Conservation (phyloP, 352 stramenopile genomes). For the Globisporangium cederbergense region DNA sequence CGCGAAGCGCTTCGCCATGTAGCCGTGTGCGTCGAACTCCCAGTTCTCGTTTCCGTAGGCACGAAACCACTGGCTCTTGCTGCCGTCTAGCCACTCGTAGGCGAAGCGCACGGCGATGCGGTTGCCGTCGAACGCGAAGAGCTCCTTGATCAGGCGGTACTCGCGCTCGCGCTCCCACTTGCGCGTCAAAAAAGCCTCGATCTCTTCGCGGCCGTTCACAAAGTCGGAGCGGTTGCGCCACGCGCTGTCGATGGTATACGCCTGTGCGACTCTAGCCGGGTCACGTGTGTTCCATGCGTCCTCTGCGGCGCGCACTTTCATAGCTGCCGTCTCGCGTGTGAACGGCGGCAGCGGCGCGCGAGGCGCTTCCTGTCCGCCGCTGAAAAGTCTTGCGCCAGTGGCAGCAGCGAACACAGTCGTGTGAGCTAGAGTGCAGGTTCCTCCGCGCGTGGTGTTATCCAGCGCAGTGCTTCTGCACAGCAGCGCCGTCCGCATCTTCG, state of each 20-base stretch:
- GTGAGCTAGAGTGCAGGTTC: background rate
- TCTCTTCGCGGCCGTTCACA: constrained; percentile 64
- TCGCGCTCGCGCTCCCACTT: constrained; percentile 79
- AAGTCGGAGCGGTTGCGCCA: constrained; percentile 88
- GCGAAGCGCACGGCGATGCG: constrained; percentile 88
- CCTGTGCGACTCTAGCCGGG: constrained; percentile 62
- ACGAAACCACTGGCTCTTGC: constrained; percentile 66
- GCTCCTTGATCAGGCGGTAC: constrained; percentile 89
- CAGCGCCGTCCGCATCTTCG: background rate
- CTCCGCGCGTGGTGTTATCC: no score
- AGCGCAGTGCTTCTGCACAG: background rate
- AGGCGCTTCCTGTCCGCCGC: constrained; percentile 5
- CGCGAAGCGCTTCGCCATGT: constrained; percentile 84
- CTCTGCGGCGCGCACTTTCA: constrained; percentile 85
- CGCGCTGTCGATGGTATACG: constrained; percentile 75
- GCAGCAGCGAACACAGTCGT: background rate
- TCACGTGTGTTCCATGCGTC: constrained; percentile 89
- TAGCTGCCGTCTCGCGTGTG: constrained; percentile 58
- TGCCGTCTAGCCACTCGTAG: constrained; percentile 75
- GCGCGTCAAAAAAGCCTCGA: constrained; percentile 66
- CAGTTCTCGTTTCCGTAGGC: constrained; percentile 90
- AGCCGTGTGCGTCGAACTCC: constrained; percentile 78
- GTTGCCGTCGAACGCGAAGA: constrained; percentile 76
- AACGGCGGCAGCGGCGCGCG: constrained; percentile 73
- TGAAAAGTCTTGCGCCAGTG: background rate